Base-by-base conservation (phyloP, 345 rosid species). In the Citrus cavaleriei region DNA sequence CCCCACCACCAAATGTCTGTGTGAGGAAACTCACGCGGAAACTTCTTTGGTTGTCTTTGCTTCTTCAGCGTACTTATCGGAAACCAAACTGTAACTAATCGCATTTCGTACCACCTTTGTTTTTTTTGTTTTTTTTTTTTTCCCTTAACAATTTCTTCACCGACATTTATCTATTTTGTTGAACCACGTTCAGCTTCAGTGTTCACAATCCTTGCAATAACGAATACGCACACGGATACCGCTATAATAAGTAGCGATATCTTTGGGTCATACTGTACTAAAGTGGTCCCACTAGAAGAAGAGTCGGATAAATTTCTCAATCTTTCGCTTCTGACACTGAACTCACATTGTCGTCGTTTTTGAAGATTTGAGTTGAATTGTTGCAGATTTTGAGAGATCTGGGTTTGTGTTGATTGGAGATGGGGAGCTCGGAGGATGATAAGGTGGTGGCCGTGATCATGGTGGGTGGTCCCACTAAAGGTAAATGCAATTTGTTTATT, bases 381-480 rank as follows among this genome's bases (percentile, higher is more conserved):
- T 65, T 34, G 0, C 32, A 58, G 14, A 30, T 76, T 81, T 77
- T 42, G 72, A 81, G 91, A 87, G 51, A 46, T 89, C 91, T 88
- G 89, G 80, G 79, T 74, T 79, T 80, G 40, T 63, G 70, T 70
- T 83, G 75, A 55, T 59, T 76, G 54, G 76, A 78, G 76, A 92
- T 93, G 97, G 91, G 89, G 62, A 83, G 89, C 83, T 85, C 93
- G 7, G 96, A 88, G 40, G 98, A 92, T 87, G 98, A 89, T 86
- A 92, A 85, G 79, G 93, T 91, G 68, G 95, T 95, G 67, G 99
- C 99, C 84, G 96, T 95, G 74, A 95, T 93, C 88, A 92, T 95
- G 98, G 99, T 95, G 80, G 98, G 98, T 77, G 99, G 99, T 42
- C 99, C 99, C 13, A 95, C 99, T 73, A 95, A 95, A 95, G 98